Percentiles rank a stretch among this genome's conserved stretches.
Evolutionary conservation across 2,329 filamentous ascomycete genomes (phyloP).

Genomic region (Trichoderma hamatum): DNA sequence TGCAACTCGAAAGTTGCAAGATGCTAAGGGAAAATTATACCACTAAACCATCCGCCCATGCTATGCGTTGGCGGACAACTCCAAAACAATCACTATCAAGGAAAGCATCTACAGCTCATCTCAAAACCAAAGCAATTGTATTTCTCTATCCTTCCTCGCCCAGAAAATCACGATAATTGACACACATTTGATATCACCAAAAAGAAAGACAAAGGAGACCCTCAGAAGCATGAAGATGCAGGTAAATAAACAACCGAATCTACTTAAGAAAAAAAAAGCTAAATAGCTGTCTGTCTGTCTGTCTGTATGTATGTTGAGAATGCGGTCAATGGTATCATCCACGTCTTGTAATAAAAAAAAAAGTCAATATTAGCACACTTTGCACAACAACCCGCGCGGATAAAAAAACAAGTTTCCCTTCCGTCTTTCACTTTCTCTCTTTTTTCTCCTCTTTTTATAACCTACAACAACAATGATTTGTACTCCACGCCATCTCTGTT

Average conservation of each 20-base stretch:
- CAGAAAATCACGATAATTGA: background rate
- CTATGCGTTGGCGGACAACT: background rate
- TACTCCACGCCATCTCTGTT: conserved; percentile 13
- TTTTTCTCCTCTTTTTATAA: background rate
- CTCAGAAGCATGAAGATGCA: conserved; percentile 15
- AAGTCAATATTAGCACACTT: conserved; percentile 35
- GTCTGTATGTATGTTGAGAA: conserved; percentile 30
- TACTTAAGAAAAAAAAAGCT: conserved; percentile 19
- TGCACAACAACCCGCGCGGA: conserved; percentile 12
- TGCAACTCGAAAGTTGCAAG: background rate
- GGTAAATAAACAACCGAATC: conserved; percentile 21
- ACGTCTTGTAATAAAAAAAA: conserved; percentile 39
- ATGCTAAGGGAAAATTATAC: conserved; percentile 29
- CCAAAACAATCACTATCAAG: background rate
- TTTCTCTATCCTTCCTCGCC: background rate
- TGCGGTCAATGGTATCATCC: conserved; percentile 50
- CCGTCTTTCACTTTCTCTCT: conserved; percentile 26
- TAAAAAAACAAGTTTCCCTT: background rate
- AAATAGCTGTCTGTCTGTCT: conserved; percentile 27
- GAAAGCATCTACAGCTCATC: fast-evolving
- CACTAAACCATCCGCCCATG: conserved; percentile 27
- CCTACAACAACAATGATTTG: conserved; percentile 12
- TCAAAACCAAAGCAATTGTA: background rate
- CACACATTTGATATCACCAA: background rate
- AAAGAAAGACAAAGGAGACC: background rate